Conservation (phyloP, 495 filamentous ascomycete species). For the Filosporella fistucella region DNA sequence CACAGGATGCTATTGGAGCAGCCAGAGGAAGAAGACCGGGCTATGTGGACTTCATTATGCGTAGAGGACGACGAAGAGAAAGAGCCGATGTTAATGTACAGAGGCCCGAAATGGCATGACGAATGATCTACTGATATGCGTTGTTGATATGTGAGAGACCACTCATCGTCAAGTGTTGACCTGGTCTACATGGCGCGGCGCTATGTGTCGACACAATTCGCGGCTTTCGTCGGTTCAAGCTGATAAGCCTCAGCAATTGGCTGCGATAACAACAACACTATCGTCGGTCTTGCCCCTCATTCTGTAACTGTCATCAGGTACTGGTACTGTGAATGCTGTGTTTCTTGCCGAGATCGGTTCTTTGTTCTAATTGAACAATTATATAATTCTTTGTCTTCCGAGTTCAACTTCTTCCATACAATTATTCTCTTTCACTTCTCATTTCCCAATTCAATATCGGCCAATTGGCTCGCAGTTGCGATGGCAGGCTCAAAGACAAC, state of each 20-base stretch:
- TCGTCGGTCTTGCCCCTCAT: slow-evolving; percentile 13
- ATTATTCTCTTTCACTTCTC: slow-evolving; percentile 1
- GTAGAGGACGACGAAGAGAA: slow-evolving; percentile 22
- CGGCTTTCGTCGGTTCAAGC: slow-evolving; percentile 22
- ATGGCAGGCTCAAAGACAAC: slow-evolving; percentile 19
- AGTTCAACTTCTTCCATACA: background rate
- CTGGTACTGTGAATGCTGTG: background rate
- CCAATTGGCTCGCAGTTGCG: background rate
- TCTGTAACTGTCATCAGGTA: background rate
- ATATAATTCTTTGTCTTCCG: slow-evolving; percentile 5
- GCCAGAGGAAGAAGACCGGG: slow-evolving; percentile 62
- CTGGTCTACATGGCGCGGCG: background rate
- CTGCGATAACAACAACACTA: slow-evolving; percentile 6
- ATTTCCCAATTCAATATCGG: background rate
- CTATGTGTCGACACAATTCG: slow-evolving; percentile 2
- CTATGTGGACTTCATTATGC: slow-evolving; percentile 65
- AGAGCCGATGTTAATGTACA: slow-evolving; percentile 12
- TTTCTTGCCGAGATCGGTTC: slow-evolving; percentile 20
- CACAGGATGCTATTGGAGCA: slow-evolving; percentile 66
- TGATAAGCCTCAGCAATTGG: slow-evolving; percentile 11
- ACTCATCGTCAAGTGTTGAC: background rate
- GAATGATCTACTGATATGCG: background rate
- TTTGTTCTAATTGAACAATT: slow-evolving; percentile 1
- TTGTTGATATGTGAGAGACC: too few relatives aligned
- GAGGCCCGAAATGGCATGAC: slow-evolving; percentile 7